These are phyloP conservation scores for Pseudoturritis turrita DNA, from an alignment of 345 rosid genomes.

Conservation along the genomic window DNA sequence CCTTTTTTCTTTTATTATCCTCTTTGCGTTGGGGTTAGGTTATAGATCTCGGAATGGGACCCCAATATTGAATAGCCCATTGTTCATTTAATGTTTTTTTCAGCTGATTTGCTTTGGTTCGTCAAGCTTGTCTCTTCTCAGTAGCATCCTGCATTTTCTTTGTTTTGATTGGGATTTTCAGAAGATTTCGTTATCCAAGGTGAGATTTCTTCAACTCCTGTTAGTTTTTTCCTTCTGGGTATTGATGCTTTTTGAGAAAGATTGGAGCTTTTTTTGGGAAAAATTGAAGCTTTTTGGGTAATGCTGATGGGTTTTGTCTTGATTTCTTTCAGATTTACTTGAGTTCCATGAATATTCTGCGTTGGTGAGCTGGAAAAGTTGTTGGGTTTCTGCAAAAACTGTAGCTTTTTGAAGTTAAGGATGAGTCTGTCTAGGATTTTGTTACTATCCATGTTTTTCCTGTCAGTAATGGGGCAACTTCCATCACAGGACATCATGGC, in stretches of 20 bases:
- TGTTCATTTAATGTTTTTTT: slow-evolving; percentile 35
- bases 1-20: slow-evolving; percentile 16
- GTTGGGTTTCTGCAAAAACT: slow-evolving; percentile 9
- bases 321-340: slow-evolving; percentile 21
- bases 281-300: not conserved
- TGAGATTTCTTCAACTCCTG: not conserved
- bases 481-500: slow-evolving; percentile 96
- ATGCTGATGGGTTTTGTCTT: not conserved
- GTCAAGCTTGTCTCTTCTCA: slow-evolving; percentile 28
- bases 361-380: slow-evolving; percentile 10
- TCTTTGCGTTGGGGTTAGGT: slow-evolving; percentile 13
- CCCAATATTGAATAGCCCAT: slow-evolving; percentile 32
- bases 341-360: slow-evolving; percentile 13
- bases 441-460: slow-evolving; percentile 39
- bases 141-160: slow-evolving; percentile 16
- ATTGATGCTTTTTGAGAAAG: not conserved
- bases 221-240: not conserved
- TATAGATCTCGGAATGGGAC: slow-evolving; percentile 39
- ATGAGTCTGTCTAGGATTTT: slow-evolving; percentile 54
- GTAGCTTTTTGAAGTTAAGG: slow-evolving; percentile 21
- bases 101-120: slow-evolving; percentile 31
- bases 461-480: slow-evolving; percentile 76
- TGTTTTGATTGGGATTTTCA: slow-evolving; percentile 1
- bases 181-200: slow-evolving; percentile 26
- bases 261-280: not conserved